phyloP scores from a whole-genome alignment of 2,329 filamentous ascomycete genomes.

The Diplodia intermedia region DNA sequence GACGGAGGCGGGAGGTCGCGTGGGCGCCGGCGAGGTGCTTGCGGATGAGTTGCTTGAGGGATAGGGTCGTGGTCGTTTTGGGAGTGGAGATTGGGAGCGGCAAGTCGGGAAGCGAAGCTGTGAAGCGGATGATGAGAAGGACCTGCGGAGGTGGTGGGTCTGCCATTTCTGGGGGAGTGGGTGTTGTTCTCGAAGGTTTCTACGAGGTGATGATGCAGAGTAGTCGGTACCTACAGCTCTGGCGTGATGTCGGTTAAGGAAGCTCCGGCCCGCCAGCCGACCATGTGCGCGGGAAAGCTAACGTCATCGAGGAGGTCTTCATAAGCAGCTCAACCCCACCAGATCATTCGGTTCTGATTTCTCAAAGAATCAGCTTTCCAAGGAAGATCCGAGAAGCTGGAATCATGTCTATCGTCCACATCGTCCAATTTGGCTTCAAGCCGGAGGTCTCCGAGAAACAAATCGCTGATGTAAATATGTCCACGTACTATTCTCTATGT shows the following conservation, averaged over 20 bases:
- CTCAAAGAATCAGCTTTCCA: too few relatives aligned
- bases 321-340: slow-evolving; percentile 23
- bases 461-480: slow-evolving; percentile 60
- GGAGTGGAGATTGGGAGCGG: slow-evolving; percentile 76
- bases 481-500: slow-evolving; percentile 26
- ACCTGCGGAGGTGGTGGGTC: slow-evolving; percentile 33
- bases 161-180: background rate
- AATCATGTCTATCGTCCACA: slow-evolving; percentile 69
- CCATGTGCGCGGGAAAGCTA: background rate
- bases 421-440: slow-evolving; percentile 73
- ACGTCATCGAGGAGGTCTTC: slow-evolving; percentile 2
- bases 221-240: background rate
- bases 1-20: slow-evolving; percentile 75
- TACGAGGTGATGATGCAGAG: background rate
- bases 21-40: slow-evolving; percentile 68
- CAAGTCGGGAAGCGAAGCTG: slow-evolving; percentile 81
- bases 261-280: slow-evolving; percentile 7
- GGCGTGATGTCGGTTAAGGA: slow-evolving; percentile 15
- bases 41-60: slow-evolving; percentile 84
- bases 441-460: slow-evolving; percentile 55
- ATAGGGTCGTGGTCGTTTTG: slow-evolving; percentile 72
- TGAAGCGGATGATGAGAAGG: slow-evolving; percentile 83
- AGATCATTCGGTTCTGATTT: background rate
- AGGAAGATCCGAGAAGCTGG: background rate
- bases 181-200: background rate